Evolutionary conservation across 257 asterid species (phyloP).

Genomic region (Leonotis leonurus): DNA sequence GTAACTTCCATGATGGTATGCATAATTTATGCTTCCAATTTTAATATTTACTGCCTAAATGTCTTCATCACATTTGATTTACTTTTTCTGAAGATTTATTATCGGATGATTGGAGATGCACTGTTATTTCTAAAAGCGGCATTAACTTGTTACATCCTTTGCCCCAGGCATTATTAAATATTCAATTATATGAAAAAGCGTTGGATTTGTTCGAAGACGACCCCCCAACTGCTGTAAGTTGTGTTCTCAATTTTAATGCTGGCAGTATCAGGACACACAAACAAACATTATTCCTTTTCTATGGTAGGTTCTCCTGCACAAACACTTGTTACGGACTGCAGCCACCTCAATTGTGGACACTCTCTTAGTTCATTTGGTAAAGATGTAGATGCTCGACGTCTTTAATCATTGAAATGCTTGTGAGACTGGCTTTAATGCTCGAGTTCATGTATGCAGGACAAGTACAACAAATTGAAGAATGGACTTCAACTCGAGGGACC

Average conservation of each 20-base stretch:
- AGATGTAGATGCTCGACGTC: constrained; percentile 9
- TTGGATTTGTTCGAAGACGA: constrained; percentile 92
- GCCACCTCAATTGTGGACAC: constrained; percentile 70
- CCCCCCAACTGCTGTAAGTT: constrained; percentile 69
- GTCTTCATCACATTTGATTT: constrained; percentile 7
- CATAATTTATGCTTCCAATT: not conserved
- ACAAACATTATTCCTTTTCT: constrained; percentile 10
- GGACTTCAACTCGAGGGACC: constrained; percentile 73
- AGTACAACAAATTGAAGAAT: constrained; percentile 59
- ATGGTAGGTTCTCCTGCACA: constrained; percentile 67
- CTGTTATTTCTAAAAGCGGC: constrained; percentile 13
- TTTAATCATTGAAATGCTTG: constrained; percentile 9
- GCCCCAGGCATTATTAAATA: constrained; percentile 69
- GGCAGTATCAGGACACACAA: not conserved
- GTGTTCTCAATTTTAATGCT: constrained; percentile 8
- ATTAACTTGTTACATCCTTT: constrained; percentile 5
- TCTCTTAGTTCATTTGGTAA: constrained; percentile 76
- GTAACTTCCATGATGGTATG: not conserved
- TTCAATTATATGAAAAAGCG: constrained; percentile 93
- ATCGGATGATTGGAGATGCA: no score
- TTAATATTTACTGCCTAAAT: constrained; percentile 1
- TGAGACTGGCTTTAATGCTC: constrained; percentile 12
- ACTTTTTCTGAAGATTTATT: not conserved
- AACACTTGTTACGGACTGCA: constrained; percentile 79
- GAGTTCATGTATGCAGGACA: constrained; percentile 47